Base-by-base conservation (phyloP, 2,329 filamentous ascomycete species). In the Gnomoniopsis smithogilvyi region DNA sequence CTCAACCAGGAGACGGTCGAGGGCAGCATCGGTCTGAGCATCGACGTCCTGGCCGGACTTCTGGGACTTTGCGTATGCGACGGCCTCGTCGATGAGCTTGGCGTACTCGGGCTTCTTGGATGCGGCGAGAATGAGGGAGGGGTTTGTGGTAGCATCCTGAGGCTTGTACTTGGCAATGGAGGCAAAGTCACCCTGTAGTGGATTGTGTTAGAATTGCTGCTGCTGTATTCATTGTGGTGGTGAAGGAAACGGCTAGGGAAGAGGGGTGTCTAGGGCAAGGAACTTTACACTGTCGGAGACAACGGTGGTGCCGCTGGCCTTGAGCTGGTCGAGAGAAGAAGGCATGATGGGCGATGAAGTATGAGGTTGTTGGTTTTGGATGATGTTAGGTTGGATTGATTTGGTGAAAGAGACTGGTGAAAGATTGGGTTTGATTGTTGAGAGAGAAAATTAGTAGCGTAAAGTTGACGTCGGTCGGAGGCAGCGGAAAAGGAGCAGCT, bases 81-180 rank as follows among this genome's bases (percentile, higher is more conserved):
- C 83, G 69, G 94, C 92, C 59, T 81, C 79, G 73, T 98, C 93
- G 69, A 97, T 96, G 73, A 98, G 82, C 77, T 89, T 88, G 72
- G 91, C 92, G 78, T 98, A 98, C 79, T 97, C 93, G 75, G 91
- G 74, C 87, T 98, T 98, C 86, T 99, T 98, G 74, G 95, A 93
- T 65, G 95, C 95, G 68, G 93, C 94, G 74, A 99, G 90, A 79
- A 99, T 98, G 76, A 99, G 85, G 65, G 95, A 98, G 62, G 95
- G 95, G 88, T 99, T 99, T 82, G 95, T 99, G 77, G 95, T 99
- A 73, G 95, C 95, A 91, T 99, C 95, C 85, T 99, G 93, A 66
- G 95, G 95, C 88, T 96, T 96, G 88, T 99, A 99, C 84, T 98
- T 97, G 83, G 84, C 93, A 77, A 99, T 99, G 78, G 93, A 93